Evolutionary conservation across 768 basidiomycete species (phyloP).

Genomic region (Daedalea quercina): DNA sequence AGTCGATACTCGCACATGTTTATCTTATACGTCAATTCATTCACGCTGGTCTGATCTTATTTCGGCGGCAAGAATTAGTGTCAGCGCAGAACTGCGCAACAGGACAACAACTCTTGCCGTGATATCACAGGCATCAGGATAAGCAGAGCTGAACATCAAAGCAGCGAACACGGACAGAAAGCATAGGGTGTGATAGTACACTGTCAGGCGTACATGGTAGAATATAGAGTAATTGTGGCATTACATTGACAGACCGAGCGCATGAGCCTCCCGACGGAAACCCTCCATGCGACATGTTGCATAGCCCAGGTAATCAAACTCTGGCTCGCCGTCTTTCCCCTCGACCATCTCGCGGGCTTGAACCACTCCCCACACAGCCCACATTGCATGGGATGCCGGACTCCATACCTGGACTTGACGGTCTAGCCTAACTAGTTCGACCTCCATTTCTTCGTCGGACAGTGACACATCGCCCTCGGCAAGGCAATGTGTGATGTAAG

Average conservation of each 20-base stretch:
- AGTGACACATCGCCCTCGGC: constrained; percentile 11
- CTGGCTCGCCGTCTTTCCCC: constrained; percentile 49
- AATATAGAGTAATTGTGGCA: not conserved
- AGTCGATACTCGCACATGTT: constrained; percentile 23
- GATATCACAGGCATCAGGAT: no score
- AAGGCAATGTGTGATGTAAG: constrained; percentile 62
- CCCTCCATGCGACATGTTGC: constrained; percentile 59
- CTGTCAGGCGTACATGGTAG: not conserved
- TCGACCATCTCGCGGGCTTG: constrained; percentile 78
- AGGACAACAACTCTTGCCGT: no score
- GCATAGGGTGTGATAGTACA: no score
- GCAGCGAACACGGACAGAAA: no score
- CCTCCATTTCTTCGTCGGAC: constrained; percentile 26
- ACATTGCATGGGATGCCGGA: constrained; percentile 85
- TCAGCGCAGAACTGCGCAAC: not conserved
- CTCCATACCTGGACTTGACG: constrained; percentile 82
- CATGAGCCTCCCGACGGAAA: constrained; percentile 51
- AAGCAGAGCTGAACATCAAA: no score
- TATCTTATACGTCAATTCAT: constrained; percentile 23
- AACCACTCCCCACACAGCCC: constrained; percentile 93
- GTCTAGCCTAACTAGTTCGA: constrained; percentile 56
- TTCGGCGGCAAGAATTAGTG: not conserved
- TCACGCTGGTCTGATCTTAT: constrained; percentile 14
- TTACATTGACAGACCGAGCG: constrained; percentile 28
- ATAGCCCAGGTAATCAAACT: constrained; percentile 90